phyloP scores from a whole-genome alignment of 805 yeast genomes.

The Aciculoconidium aculeatum region DNA sequence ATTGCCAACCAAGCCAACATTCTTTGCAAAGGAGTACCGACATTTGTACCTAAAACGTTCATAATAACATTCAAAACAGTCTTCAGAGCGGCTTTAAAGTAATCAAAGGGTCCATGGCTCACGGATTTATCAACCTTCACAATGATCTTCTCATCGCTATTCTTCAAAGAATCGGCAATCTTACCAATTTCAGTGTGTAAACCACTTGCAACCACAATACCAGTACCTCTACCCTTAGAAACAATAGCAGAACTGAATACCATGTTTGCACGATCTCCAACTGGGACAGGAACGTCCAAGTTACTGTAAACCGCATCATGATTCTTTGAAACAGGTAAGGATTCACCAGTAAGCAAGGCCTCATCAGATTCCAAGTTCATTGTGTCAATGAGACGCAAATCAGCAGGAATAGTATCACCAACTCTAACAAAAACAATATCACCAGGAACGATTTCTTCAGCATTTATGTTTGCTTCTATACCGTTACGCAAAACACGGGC shows the following conservation, averaged over 20 bases:
- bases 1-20: constrained; percentile 45
- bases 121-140: constrained; percentile 30
- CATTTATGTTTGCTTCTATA: constrained; percentile 24
- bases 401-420: constrained; percentile 42
- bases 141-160: constrained; percentile 15
- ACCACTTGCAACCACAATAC: constrained; percentile 35
- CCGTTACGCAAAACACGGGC: constrained; percentile 43
- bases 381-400: constrained; percentile 29
- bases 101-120: constrained; percentile 33
- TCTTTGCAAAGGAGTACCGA: constrained; percentile 44
- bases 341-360: constrained; percentile 38
- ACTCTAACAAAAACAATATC: constrained; percentile 35
- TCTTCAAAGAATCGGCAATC: constrained; percentile 30
- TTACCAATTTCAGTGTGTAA: constrained; percentile 36
- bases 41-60: constrained; percentile 42
- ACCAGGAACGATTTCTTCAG: constrained; percentile 43
- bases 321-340: constrained; percentile 30
- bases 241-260: constrained; percentile 34
- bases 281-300: constrained; percentile 28
- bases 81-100: constrained; percentile 28
- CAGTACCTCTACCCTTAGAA: constrained; percentile 37
- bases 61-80: constrained; percentile 37
- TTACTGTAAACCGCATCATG: constrained; percentile 32
- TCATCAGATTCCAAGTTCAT: constrained; percentile 39
- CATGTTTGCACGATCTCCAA: constrained; percentile 32